A percentile compares a stretch with the other conserved stretches of the same genome.
Conservation (phyloP, 495 filamentous ascomycete species). For the Aspergillus leporis region DNA sequence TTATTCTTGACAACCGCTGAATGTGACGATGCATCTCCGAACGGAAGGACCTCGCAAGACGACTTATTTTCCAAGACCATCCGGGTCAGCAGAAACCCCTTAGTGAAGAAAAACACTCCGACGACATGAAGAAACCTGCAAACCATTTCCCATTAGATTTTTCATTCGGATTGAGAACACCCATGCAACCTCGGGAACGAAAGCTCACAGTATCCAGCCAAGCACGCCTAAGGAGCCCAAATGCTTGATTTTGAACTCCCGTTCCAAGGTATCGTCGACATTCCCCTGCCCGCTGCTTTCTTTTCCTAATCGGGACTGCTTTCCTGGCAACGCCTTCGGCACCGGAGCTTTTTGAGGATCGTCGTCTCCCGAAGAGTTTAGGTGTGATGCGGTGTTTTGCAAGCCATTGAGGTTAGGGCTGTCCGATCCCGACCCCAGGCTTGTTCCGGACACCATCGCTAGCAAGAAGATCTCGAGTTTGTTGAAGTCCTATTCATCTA, state of each 20-base stretch:
- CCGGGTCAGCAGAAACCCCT: conserved; percentile 93
- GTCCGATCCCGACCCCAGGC: conserved; percentile 1
- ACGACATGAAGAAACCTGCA: conserved; percentile 69
- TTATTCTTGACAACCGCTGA: conserved; percentile 46
- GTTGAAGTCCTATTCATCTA: conserved; percentile 10
- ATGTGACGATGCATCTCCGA: conserved; percentile 41
- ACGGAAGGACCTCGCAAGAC: conserved; percentile 71
- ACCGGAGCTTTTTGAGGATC: conserved; percentile 18
- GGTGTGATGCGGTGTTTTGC: conserved; percentile 3
- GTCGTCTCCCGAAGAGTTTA: conserved; percentile 6
- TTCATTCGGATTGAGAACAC: not conserved
- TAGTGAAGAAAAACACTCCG: conserved; percentile 90
- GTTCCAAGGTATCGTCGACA: conserved; percentile 29
- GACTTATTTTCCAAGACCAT: conserved; percentile 88
- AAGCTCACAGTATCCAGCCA: conserved; percentile 45
- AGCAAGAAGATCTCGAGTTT: not conserved
- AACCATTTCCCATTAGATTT: not conserved
- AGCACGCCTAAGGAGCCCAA: conserved; percentile 43
- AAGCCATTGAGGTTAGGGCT: conserved; percentile 10
- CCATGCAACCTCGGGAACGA: not conserved
- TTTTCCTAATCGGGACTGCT: conserved; percentile 23
- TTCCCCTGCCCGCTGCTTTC: conserved; percentile 23
- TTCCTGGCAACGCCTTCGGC: conserved; percentile 17
- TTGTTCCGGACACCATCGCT: conserved; percentile 16
- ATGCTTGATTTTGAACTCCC: conserved; percentile 45